phyloP scores from a whole-genome alignment of 257 asterid genomes.

The Primulina huaijiensis region DNA sequence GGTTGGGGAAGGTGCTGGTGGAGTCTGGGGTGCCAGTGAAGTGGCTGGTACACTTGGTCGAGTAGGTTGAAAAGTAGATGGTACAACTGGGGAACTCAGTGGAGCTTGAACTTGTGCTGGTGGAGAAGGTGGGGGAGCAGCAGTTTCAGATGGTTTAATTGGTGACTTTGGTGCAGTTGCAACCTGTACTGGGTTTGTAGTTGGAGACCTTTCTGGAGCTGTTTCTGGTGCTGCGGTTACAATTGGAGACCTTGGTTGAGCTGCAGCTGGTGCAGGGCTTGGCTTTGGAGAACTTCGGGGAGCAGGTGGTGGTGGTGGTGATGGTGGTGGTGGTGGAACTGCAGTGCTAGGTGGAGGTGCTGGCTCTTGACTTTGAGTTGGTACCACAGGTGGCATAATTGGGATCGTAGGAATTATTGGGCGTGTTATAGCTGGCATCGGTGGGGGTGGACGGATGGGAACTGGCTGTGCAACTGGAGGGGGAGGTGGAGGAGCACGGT shows the following conservation, averaged over 20 bases:
- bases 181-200: not conserved
- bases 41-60: constrained; percentile 9
- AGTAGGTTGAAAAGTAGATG: not conserved
- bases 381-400: constrained; percentile 26
- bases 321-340: constrained; percentile 5
- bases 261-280: constrained; percentile 9
- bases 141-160: not conserved
- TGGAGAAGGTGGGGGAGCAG: constrained; percentile 5
- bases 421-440: constrained; percentile 19
- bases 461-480: not conserved
- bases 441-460: constrained; percentile 6
- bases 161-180: constrained; percentile 18
- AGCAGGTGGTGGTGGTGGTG: constrained; percentile 6
- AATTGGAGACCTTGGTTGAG: constrained; percentile 22
- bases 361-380: constrained; percentile 27
- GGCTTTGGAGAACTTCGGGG: constrained; percentile 22
- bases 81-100: not conserved
- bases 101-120: constrained; percentile 19
- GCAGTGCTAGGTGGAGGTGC: constrained; percentile 19
- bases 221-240: constrained; percentile 8
- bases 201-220: constrained; percentile 6
- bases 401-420: constrained; percentile 24
- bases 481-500: constrained; percentile 6
- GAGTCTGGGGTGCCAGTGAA: constrained; percentile 6
- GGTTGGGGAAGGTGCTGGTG: constrained; percentile 22